A percentile compares a stretch with the other conserved stretches of the same genome.
These are phyloP conservation scores for Fagopyrum homotropicum DNA, from an alignment of 148 eudicot species.

Conservation along the genomic window DNA sequence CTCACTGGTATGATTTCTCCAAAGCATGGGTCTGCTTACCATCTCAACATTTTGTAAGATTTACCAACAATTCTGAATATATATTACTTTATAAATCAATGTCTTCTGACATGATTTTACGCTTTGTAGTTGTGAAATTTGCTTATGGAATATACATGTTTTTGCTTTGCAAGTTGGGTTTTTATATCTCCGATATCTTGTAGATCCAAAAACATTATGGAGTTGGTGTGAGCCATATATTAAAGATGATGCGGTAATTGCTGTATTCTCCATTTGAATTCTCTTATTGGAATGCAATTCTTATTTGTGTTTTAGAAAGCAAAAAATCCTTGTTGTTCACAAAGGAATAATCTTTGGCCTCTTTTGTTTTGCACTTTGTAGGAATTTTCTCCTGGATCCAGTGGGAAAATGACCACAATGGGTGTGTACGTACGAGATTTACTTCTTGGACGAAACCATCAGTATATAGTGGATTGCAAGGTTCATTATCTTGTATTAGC, in stretches of 20 bases:
- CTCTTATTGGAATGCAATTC: conserved; percentile 1
- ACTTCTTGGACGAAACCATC: conserved; percentile 87
- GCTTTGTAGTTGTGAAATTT: neutral
- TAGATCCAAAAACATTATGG: conserved; percentile 87
- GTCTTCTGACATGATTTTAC: neutral
- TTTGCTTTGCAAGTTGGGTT: conserved; percentile 71
- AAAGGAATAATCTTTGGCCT: neutral
- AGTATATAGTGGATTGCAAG: conserved; percentile 9
- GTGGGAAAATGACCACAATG: conserved; percentile 88
- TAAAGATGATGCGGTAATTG: conserved; percentile 80
- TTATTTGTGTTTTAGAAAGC: neutral
- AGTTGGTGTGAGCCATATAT: conserved; percentile 87
- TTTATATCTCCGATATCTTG: conserved; percentile 86
- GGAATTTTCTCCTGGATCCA: conserved; percentile 98
- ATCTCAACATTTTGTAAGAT: no score
- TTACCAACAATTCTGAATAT: no score
- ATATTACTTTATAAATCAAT: no score
- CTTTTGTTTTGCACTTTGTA: conserved; percentile 21
- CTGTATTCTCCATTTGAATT: neutral
- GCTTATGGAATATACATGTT: neutral
- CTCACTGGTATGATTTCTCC: no score
- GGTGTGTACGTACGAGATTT: conserved; percentile 92
- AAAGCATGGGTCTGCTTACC: conserved; percentile 47
- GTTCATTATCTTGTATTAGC: neutral
- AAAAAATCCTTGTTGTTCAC: neutral